Evolutionary conservation across 2,329 filamentous ascomycete genomes (phyloP), one percentile per base, ranked within the genome.

Genomic region (Trichoderma lentiforme): DNA sequence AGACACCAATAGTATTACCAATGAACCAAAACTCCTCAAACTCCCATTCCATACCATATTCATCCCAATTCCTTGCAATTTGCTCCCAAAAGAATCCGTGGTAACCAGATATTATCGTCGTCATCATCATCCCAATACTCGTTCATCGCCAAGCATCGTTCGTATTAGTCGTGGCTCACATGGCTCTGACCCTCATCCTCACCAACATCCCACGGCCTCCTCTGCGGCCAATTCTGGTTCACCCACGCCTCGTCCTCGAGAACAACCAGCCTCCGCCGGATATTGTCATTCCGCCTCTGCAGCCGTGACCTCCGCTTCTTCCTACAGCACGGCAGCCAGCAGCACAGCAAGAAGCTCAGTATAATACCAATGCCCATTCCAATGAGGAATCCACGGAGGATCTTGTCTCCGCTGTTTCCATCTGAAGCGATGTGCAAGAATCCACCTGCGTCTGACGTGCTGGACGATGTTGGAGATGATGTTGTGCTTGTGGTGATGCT

Each of bases 301-400:
- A 68, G 26, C 73, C 74, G 57, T 71, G 72, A 39, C 75, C 74
- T 14, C 12, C 21, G n/a, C 39, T 14, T 36, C 67, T 73, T 74
- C 34, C 73, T 71, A 51, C 78, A 78, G 66, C 79, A 81, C 34
- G 79, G 79, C 47, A 79, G 76, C 80, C 80, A 81, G 70, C 80
- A 81, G 71, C 80, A 80, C 34, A 79, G 71, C 57, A 80, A 74
- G 67, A 79, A 76, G 56, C 78, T 79, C n/a, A 81, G 70, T 6
- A 79, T 71, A 5, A 81, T 72, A 3, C 80, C 80, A 26, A 80
- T 73, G 1, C 77, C 79, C 30, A 81, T 74, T 53, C 80, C 80
- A 58, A 81, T 78, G 24, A 81, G 74, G 74, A 81, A 80, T 43
- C 79, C 80, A 12, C 78, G 77, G 60, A 80, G 76, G 12, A 81